These are phyloP conservation scores for Setaria viridis DNA, from an alignment of 202 grass and related monocot species.

Conservation along the genomic window DNA sequence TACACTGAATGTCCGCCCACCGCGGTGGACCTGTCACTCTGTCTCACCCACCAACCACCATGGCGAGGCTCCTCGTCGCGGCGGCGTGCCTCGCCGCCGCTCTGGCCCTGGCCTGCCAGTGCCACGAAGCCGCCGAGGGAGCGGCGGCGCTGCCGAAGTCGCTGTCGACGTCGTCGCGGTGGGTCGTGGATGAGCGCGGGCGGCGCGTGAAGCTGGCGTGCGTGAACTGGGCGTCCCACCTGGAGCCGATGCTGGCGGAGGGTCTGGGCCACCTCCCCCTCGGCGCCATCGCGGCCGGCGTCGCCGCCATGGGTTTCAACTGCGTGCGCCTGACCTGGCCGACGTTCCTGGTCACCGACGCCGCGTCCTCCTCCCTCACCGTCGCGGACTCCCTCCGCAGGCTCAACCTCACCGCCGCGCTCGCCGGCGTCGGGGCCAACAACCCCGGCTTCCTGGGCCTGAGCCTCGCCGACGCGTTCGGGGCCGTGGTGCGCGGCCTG, in stretches of 20 bases:
- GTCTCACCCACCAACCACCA: neutral
- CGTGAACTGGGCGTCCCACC: slow-evolving; percentile 90
- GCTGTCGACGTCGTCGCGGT: slow-evolving; percentile 71
- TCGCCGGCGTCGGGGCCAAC: slow-evolving; percentile 59
- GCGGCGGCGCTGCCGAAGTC: neutral
- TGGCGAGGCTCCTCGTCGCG: neutral
- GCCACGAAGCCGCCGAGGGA: neutral
- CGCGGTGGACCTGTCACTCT: neutral
- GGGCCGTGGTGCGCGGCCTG: slow-evolving; percentile 71
- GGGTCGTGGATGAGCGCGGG: slow-evolving; percentile 74
- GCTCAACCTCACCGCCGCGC: slow-evolving; percentile 63
- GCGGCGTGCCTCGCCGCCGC: neutral
- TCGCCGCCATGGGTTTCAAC: slow-evolving; percentile 83
- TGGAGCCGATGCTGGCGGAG: slow-evolving; percentile 78
- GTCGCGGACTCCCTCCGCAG: slow-evolving; percentile 64
- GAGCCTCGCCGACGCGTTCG: slow-evolving; percentile 67
- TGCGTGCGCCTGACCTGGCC: slow-evolving; percentile 86
- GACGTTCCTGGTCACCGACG: slow-evolving; percentile 74
- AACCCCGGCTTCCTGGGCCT: slow-evolving; percentile 71
- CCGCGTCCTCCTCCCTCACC: slow-evolving; percentile 62
- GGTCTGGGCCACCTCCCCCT: slow-evolving; percentile 72
- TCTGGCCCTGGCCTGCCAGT: neutral
- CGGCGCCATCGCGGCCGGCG: slow-evolving; percentile 52
- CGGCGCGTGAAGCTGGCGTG: slow-evolving; percentile 84
- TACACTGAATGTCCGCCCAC: neutral